phyloP scores from a whole-genome alignment of 2,329 filamentous ascomycete species.

The Alternaria brassicae region DNA sequence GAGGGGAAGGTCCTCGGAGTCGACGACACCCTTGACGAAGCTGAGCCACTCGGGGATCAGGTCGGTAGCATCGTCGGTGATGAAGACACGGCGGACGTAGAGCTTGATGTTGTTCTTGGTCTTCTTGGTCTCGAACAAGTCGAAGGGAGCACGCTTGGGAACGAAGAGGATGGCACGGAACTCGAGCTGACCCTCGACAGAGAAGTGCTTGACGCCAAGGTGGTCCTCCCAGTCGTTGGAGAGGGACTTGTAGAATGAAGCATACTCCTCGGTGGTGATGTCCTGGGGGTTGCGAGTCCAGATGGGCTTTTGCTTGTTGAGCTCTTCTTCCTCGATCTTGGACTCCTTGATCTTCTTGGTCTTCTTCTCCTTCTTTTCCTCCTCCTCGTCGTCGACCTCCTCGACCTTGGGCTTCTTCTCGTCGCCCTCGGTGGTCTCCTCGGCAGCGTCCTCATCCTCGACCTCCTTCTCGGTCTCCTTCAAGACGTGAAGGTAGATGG shows the following conservation, averaged over 20 bases:
- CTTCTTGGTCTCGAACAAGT: conserved; percentile 99
- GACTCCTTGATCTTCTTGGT: conserved; percentile 99
- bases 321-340: conserved; percentile 98
- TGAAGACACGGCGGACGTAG: conserved; percentile 99
- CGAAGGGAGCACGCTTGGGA: conserved; percentile 98
- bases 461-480: conserved; percentile 99
- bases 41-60: conserved; percentile 99
- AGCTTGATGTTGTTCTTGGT: conserved; percentile 99
- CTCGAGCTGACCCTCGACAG: conserved; percentile 99
- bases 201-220: conserved; percentile 99
- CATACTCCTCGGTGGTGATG: conserved; percentile 96
- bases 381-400: conserved; percentile 86
- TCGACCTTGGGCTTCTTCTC: conserved; percentile 97
- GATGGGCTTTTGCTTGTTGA: conserved; percentile 99
- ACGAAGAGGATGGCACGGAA: conserved; percentile 99
- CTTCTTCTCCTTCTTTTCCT: conserved; percentile 88
- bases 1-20: conserved; percentile 98
- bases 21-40: conserved; percentile 99
- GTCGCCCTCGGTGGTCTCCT: conserved; percentile 72
- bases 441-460: conserved; percentile 84
- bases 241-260: conserved; percentile 99
- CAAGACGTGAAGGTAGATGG: conserved; percentile 99
- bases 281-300: conserved; percentile 98
- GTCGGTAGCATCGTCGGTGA: conserved; percentile 98
- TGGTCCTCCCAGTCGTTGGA: conserved; percentile 99